These are phyloP conservation scores for Saccharomyces hybrid DNA, from an alignment of 1,139 yeast genomes.

Conservation along the genomic window DNA sequence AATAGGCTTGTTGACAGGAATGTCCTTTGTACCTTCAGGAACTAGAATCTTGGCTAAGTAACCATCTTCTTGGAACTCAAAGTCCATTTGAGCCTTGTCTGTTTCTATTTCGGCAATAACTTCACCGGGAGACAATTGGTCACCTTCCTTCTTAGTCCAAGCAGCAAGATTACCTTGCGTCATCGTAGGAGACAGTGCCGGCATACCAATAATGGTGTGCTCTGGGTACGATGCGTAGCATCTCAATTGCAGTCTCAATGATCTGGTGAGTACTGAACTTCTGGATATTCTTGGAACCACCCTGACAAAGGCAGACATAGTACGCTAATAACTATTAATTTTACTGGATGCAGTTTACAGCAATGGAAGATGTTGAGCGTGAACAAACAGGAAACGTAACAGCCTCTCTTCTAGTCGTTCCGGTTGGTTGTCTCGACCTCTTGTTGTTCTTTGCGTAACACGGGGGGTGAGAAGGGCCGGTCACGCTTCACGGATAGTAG, in stretches of 20 bases:
- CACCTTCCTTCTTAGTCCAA: slow-evolving; percentile 89
- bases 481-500: neutral
- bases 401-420: neutral
- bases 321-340: neutral
- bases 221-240: slow-evolving; percentile 44
- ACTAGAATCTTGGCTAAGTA: slow-evolving; percentile 84
- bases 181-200: slow-evolving; percentile 97
- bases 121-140: slow-evolving; percentile 81
- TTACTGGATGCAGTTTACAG: neutral
- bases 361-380: neutral
- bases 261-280: slow-evolving; percentile 16
- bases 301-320: slow-evolving; percentile 26
- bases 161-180: slow-evolving; percentile 85
- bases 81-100: slow-evolving; percentile 98
- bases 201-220: slow-evolving; percentile 60
- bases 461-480: neutral
- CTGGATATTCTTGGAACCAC: slow-evolving; percentile 25
- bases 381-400: neutral
- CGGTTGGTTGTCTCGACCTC: neutral
- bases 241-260: slow-evolving; percentile 21
- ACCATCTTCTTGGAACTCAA: slow-evolving; percentile 98
- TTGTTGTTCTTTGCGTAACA: slow-evolving; percentile 1
- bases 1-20: slow-evolving; percentile 91
- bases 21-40: slow-evolving; percentile 80
- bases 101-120: slow-evolving; percentile 96